Evolutionary conservation across 192 early-diverging fungal species (phyloP).

Genomic region (Coemansia reversa): DNA sequence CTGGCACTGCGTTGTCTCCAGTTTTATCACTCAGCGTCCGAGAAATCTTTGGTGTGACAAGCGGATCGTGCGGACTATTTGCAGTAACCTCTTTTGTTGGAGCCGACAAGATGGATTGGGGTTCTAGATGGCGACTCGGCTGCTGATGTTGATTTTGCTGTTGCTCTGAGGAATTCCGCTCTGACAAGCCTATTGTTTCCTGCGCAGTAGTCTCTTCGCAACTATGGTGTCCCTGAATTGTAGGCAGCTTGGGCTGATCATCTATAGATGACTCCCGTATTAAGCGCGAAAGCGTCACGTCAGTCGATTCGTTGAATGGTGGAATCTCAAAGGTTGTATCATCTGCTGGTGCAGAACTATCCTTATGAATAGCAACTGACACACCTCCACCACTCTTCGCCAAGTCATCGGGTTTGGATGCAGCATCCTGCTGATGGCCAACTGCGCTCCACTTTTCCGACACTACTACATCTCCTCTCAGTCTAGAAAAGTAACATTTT

Average conservation of each 20-base stretch:
- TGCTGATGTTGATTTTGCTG: neutral
- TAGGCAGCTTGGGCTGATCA: constrained; percentile 3
- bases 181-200: neutral
- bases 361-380: neutral
- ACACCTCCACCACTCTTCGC: neutral
- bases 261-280: constrained; percentile 20
- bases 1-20: constrained; percentile 9
- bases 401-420: neutral
- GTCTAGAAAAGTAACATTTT: constrained; percentile 16
- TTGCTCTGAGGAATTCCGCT: neutral
- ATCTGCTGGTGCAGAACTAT: neutral
- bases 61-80: neutral
- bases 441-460: constrained; percentile 37
- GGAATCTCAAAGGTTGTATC: constrained; percentile 30
- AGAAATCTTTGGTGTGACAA: constrained; percentile 28
- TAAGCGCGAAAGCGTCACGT: constrained; percentile 21
- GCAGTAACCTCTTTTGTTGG: neutral
- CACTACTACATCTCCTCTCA: constrained; percentile 39
- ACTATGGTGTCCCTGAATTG: constrained; percentile 5
- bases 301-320: constrained; percentile 23
- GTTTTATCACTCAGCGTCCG: constrained; percentile 20
- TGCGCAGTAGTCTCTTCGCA: constrained; percentile 6
- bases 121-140: neutral
- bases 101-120: constrained; percentile 8
- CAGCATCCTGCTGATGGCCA: constrained; percentile 9